Base-by-base conservation (phyloP, 805 yeast genomes). In the Candida xyloterini region DNA sequence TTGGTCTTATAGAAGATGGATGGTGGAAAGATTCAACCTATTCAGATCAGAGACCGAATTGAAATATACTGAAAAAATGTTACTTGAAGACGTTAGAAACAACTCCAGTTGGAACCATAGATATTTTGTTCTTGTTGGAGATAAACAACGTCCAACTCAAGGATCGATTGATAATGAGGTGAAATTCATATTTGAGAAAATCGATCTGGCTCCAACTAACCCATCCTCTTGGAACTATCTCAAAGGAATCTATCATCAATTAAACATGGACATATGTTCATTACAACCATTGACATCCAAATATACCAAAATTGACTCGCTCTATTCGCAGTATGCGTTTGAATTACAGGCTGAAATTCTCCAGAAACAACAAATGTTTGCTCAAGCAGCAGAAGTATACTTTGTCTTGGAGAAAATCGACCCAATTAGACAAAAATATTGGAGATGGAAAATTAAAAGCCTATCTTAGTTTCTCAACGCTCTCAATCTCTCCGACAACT, bases 81-180 rank as follows among this genome's bases (percentile, higher is more conserved):
- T 91, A 3, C 59, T 60, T 2, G 54, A 65, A 7, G 99, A 93
- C 60, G 76, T 86, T 7, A 69, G 88, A 51, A 93, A 93, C 64
- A 93, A 93, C 60, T 84, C 95, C 35, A 96, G 95, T 1, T 93
- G 99, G 99, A 76, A 80, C 43, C 95, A 86, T 62, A 71, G 97
- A 38, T 84, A 69, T 65, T 86, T 81, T 49, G 61, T 84, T 9
- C 51, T 70, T 27, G 64, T 66, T 37, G 60, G 62, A 2, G 40
- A 44, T 13, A n/a, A 30, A 18, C 40, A 40, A 33, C 47, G 26
- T 31, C 51, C 28, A 5, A n/a, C 14, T 20, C 38, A 25, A 15
- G 46, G 49, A 9, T 42, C 50, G 1, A 49, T 51, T 3, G 55
- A 61, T 0, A 52, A 53, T 3, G 97, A 90, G 53, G 53, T 82